Base-by-base conservation (phyloP, 2,329 filamentous ascomycete species). In the Verticillium klebahnii region DNA sequence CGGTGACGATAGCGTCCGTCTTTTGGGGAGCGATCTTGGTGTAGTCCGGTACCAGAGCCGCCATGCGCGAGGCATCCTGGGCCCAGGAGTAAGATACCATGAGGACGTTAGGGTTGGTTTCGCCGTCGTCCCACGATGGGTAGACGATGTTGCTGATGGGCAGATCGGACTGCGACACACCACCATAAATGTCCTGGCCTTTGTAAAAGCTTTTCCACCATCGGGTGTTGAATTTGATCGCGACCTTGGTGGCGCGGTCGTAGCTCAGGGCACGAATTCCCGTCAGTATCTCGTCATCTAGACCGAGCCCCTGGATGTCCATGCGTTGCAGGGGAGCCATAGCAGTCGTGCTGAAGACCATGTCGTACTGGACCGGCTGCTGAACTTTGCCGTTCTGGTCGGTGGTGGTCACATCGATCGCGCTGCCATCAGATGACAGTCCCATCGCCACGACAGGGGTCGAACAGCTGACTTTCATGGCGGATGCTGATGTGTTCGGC, bases 1-100 rank as follows among this genome's bases (percentile, higher is more conserved):
- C 5, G 1, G 59, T 19, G 12, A 60, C 59, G 19, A 67, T 45
- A 40, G 60, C 54, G 5, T 57, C 61, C 1, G 63, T 58, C 23
- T 31, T 39, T 2, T 31, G 2, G 2, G 54, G 55, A 1, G 23
- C 23, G 11, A 56, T 9, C 11, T 61, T 58, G 34, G 34, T 56
- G 50, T 60, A 60, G 45, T 54, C 23, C 8, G 56, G 56, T 2
- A 67, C 60, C 1, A 68, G 40, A 2, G 63, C 58, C 6, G 68
- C 72, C 6, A 76, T 63, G 7, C 74, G 66, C 15, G 65, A 59
- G 0, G 73, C 71, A 58, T 75, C 73, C 59, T 75, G 71, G 2
- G 63, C 64, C 73, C 72, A 75, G 0, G 67, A 68, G 58, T 75
- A 76, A 0, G 71, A 72, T 8, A 69, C 69, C 1, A 76, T 66